phyloP scores from a whole-genome alignment of 768 basidiomycete species.

The Lactifluus volemus region DNA sequence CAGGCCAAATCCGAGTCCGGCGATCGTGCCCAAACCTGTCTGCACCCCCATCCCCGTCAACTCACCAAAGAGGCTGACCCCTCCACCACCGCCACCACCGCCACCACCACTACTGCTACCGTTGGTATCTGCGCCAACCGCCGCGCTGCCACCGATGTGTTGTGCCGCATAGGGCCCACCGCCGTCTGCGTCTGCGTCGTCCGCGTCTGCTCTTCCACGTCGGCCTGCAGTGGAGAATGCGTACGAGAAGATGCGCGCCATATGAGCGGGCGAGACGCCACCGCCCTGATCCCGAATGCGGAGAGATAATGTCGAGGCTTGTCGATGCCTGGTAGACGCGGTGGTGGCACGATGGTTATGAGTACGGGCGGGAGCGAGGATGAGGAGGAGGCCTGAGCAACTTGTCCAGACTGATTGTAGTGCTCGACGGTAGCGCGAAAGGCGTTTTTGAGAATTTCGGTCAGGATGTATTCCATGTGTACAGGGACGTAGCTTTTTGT shows the following conservation, averaged over 20 bases:
- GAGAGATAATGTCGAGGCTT: constrained; percentile 53
- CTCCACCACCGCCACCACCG: constrained; percentile 28
- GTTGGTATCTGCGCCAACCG: constrained; percentile 36
- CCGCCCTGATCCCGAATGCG: constrained; percentile 83
- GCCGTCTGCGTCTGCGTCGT: constrained; percentile 33
- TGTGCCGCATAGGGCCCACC: constrained; percentile 77
- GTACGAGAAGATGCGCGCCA: constrained; percentile 81
- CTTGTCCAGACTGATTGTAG: constrained; percentile 35
- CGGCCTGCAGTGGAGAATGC: constrained; percentile 81
- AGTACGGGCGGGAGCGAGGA: constrained; percentile 50
- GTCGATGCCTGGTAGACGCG: constrained; percentile 15
- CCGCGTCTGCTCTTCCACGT: constrained; percentile 23
- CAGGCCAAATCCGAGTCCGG: constrained; percentile 80
- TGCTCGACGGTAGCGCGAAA: constrained; percentile 85
- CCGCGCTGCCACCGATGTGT: constrained; percentile 63
- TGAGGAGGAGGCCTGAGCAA: constrained; percentile 19
- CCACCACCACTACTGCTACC: not conserved
- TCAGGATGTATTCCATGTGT: constrained; percentile 86
- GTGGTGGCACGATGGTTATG: constrained; percentile 60
- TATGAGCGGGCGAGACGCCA: constrained; percentile 65
- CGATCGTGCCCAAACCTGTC: constrained; percentile 80
- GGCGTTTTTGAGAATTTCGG: constrained; percentile 85
- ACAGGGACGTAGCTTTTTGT: constrained; percentile 75
- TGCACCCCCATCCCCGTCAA: constrained; percentile 72
- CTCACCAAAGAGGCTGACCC: constrained; percentile 54